Percentiles rank a stretch among this genome's conserved stretches.
phyloP scores from a whole-genome alignment of 331 rosid species.

The Telfairia occidentalis region DNA sequence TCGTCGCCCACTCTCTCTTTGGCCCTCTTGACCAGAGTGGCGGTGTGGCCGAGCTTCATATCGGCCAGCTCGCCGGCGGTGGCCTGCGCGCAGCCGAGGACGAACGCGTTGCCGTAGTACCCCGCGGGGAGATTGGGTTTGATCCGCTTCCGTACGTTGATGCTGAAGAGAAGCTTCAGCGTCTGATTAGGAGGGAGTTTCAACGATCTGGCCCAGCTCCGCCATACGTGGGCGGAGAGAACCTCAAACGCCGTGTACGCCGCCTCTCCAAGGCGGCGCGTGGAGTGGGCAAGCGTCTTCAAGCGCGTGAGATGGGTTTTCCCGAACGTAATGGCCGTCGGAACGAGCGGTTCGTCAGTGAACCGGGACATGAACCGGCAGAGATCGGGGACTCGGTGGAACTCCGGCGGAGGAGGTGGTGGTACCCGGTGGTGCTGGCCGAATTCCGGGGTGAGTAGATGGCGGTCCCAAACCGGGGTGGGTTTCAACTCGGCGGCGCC shows the following conservation, averaged over 20 bases:
- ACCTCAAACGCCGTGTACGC: conserved; percentile 58
- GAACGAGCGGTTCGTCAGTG: conserved; percentile 31
- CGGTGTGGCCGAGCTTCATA: conserved; percentile 35
- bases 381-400: conserved; percentile 48
- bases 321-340: conserved; percentile 42
- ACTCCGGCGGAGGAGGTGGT: conserved; percentile 24
- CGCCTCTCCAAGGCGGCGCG: conserved; percentile 19
- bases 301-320: conserved; percentile 25
- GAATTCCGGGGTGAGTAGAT: conserved; percentile 25
- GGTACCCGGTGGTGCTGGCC: background rate
- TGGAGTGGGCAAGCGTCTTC: conserved; percentile 23
- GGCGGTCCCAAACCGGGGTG: conserved; percentile 62
- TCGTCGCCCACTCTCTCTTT: conserved; percentile 62
- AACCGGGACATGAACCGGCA: conserved; percentile 54
- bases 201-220: conserved; percentile 77
- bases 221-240: conserved; percentile 73
- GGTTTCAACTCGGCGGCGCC: conserved; percentile 16
- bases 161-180: conserved; percentile 54
- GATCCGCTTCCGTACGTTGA: conserved; percentile 58
- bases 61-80: conserved; percentile 41
- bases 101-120: conserved; percentile 81
- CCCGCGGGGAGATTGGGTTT: conserved; percentile 60
- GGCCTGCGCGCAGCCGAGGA: conserved; percentile 57
- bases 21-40: conserved; percentile 46
- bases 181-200: conserved; percentile 49